Conservation (phyloP, 164 flowering plant genomes). For the Kalanchoe fedtschenkoi region DNA sequence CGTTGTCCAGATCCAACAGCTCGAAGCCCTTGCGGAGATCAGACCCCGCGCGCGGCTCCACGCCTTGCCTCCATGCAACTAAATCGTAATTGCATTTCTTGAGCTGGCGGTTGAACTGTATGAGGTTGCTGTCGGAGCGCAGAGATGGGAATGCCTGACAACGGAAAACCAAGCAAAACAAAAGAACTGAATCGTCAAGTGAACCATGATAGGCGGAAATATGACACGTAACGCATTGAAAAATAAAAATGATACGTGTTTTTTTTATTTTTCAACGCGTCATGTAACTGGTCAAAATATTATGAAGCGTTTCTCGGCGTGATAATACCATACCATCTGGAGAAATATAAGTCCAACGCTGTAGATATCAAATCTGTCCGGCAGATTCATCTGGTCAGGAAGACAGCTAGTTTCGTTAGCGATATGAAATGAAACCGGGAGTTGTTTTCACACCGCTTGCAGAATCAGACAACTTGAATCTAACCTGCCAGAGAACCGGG, state of each 20-base stretch:
- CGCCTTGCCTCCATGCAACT: conserved; percentile 61
- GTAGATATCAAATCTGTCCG: conserved; percentile 95
- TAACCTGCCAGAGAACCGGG: conserved; percentile 96
- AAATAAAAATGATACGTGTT: too few species aligned
- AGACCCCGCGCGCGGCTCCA: conserved; percentile 72
- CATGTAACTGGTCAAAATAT: too few species aligned
- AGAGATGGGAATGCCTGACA: conserved; percentile 72
- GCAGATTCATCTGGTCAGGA: conserved; percentile 74
- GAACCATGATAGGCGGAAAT: not conserved
- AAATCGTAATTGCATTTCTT: conserved; percentile 81
- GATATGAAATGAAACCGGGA: conserved; percentile 1
- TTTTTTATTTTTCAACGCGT: too few species aligned
- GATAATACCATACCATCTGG: conserved; percentile 71
- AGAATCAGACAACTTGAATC: not conserved
- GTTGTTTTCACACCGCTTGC: not conserved
- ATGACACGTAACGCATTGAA: not conserved
- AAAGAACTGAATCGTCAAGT: not conserved
- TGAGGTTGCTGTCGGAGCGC: conserved; percentile 66
- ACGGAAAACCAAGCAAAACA: not conserved
- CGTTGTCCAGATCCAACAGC: conserved; percentile 80
- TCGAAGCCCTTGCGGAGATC: conserved; percentile 85
- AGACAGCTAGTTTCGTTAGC: not conserved
- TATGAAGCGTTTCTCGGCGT: not conserved
- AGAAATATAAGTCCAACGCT: conserved; percentile 84
- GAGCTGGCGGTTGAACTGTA: conserved; percentile 91